These are phyloP conservation scores for Scheffersomyces ergatensis DNA, from an alignment of 805 yeast genomes.

Conservation along the genomic window DNA sequence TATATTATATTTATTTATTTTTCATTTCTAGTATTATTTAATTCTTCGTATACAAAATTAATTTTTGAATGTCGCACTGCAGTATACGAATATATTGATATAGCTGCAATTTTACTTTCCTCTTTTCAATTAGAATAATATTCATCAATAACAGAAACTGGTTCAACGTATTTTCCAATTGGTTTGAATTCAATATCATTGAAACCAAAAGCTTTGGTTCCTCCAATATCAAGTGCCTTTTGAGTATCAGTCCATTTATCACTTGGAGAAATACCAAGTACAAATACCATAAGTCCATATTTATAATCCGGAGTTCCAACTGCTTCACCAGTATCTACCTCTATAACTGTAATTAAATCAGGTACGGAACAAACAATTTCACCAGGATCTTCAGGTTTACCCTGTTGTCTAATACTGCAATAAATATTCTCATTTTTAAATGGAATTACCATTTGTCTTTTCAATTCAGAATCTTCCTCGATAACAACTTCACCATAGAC, in stretches of 20 bases:
- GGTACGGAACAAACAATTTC: slow-evolving; percentile 42
- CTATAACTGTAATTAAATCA: slow-evolving; percentile 43
- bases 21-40: too few species aligned
- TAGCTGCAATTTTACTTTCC: too few species aligned
- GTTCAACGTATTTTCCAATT: slow-evolving; percentile 30
- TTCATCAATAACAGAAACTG: slow-evolving; percentile 40
- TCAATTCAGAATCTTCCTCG: slow-evolving; percentile 14
- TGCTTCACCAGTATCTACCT: slow-evolving; percentile 43
- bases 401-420: slow-evolving; percentile 22
- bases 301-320: slow-evolving; percentile 49
- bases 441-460: slow-evolving; percentile 26
- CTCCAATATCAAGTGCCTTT: slow-evolving; percentile 38
- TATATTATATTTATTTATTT: too few species aligned
- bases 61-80: too few species aligned
- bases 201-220: slow-evolving; percentile 39
- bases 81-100: too few species aligned
- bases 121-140: too few species aligned
- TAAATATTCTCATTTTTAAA: slow-evolving; percentile 48
- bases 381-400: slow-evolving; percentile 14
- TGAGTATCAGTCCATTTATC: slow-evolving; percentile 33
- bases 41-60: too few species aligned
- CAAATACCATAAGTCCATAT: slow-evolving; percentile 44
- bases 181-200: slow-evolving; percentile 36
- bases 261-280: slow-evolving; percentile 37
- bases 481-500: slow-evolving; percentile 44